phyloP scores from a whole-genome alignment of 441 rosid genomes.

The Adansonia rubrostipa region DNA sequence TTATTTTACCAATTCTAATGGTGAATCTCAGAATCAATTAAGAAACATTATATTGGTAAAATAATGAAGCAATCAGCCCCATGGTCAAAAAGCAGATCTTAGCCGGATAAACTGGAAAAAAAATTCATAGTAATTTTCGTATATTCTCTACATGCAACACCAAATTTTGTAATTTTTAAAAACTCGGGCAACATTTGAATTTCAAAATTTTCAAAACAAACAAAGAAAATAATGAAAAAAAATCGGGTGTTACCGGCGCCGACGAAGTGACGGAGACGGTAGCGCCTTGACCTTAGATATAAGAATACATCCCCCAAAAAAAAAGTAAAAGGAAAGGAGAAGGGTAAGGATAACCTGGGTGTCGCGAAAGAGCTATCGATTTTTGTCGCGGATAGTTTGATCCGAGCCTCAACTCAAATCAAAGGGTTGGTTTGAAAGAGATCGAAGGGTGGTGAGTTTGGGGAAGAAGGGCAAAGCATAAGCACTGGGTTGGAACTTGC shows the following conservation, averaged over 20 bases:
- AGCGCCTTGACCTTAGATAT: background rate
- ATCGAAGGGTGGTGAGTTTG: too few species aligned
- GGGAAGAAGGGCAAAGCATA: background rate
- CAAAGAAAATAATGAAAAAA: background rate
- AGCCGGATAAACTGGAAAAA: background rate
- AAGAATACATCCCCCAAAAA: background rate
- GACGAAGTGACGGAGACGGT: background rate
- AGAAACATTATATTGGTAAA: background rate
- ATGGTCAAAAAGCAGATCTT: background rate
- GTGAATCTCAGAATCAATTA: constrained; percentile 9
- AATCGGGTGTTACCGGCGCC: background rate
- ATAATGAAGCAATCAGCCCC: background rate
- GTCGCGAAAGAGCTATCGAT: background rate
- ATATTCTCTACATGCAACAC: background rate
- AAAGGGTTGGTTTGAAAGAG: background rate
- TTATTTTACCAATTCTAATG: background rate
- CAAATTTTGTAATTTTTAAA: background rate
- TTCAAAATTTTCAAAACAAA: background rate
- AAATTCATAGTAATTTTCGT: background rate
- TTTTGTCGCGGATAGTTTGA: background rate
- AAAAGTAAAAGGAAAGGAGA: background rate
- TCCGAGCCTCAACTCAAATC: background rate
- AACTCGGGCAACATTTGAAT: background rate
- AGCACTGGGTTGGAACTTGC: too few species aligned
- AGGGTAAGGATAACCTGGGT: background rate